Base-by-base conservation (phyloP, 78 protist genomes). In the Acrasis kona region DNA sequence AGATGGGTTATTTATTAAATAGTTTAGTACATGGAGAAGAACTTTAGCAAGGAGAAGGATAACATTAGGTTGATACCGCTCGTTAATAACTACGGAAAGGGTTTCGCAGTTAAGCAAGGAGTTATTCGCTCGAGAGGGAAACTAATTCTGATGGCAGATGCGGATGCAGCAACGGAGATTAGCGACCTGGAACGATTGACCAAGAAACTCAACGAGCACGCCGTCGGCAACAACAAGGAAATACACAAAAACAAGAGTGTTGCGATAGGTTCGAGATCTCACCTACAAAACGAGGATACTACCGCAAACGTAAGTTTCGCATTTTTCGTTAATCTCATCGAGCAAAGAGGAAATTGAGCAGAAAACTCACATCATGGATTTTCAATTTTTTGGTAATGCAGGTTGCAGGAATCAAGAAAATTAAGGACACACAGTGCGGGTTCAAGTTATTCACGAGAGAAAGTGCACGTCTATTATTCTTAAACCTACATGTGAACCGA, bases 101-200 rank as follows among this genome's bases (percentile, higher is more conserved):
- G 81, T 34, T 73, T 58, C 28, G 79, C 81, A 3, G 58, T 77
- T 12, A 12, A 29, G 8, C 65, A 81, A 68, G 85, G 85, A 7
- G 68, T 81, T 39, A 31, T 57, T 27, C 41, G 3, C 28, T 31
- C 79, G 7, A 31, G 81, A 10, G 86, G 86, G 19, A 10, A 36
- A 7, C 9, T 5, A 10, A 10, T 82, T 2, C 72, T 82, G 41
- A 82, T 82, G 86, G 86, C 79, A 3, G 86, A 82, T 29, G 86
- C 82, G n/a, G 86, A 82, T 32, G 82, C 70, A 3, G 86, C 86
- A n/a, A 75, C 83, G 4, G 39, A 77, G 5, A 69, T 82, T 39
- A 5, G 12, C 3, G 86, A 82, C 41, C 29, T 82, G 30, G 41
- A 31, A 4, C 35, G 38, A 10, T 1, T 73, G 68, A 58, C 65